Conservation (phyloP, 129 eudicot genomes). For the Sambucus nigra region DNA sequence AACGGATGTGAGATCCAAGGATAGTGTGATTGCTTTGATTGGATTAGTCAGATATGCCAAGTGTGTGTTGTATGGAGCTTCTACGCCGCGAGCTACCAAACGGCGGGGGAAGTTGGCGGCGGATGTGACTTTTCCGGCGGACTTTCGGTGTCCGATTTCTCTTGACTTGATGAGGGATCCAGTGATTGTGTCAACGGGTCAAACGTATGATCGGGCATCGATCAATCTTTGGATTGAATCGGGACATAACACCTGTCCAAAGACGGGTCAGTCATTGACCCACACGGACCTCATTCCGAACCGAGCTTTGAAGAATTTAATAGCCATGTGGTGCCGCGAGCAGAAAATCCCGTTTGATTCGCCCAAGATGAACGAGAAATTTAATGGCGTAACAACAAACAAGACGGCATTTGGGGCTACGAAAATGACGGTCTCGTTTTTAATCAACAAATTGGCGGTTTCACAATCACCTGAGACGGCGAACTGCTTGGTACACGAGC, state of each 20-base stretch:
- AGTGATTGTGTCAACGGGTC: constrained; percentile 83
- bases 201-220: constrained; percentile 77
- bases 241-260: constrained; percentile 92
- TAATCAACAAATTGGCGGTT: constrained; percentile 39
- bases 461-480: constrained; percentile 32
- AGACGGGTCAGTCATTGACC: constrained; percentile 73
- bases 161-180: constrained; percentile 82
- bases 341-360: constrained; percentile 69
- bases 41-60: constrained; percentile 82
- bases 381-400: constrained; percentile 29
- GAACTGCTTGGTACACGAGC: constrained; percentile 70
- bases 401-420: constrained; percentile 75
- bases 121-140: constrained; percentile 60
- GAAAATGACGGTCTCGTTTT: constrained; percentile 75
- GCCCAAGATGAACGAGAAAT: constrained; percentile 37
- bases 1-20: constrained; percentile 45
- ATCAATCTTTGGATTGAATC: constrained; percentile 80
- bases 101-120: constrained; percentile 29
- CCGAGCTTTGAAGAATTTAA: constrained; percentile 60
- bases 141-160: constrained; percentile 84
- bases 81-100: constrained; percentile 30
- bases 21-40: constrained; percentile 51
- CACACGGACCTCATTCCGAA: constrained; percentile 74
- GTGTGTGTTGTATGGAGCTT: constrained; percentile 80
- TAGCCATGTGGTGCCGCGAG: constrained; percentile 90